Conservation (phyloP, 2,329 filamentous ascomycete genomes). For the Podosphaera xanthii region DNA sequence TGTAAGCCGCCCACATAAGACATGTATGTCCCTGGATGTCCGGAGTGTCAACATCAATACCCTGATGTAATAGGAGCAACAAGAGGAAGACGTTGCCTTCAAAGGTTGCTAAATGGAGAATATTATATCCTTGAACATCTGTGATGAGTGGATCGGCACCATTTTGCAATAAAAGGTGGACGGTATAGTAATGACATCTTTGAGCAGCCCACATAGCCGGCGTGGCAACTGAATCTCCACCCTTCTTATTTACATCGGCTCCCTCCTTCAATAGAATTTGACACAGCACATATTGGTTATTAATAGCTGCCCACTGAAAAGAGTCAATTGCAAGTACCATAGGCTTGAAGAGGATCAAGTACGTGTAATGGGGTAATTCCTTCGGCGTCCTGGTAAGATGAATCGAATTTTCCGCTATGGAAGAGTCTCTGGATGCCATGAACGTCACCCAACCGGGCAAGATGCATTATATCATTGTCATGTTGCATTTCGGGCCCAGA, state of each 20-base stretch:
- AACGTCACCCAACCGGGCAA: conserved; percentile 74
- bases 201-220: conserved; percentile 94
- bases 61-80: conserved; percentile 75
- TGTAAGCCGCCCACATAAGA: conserved; percentile 98
- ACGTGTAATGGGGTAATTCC: conserved; percentile 93
- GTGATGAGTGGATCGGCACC: conserved; percentile 83
- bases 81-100: conserved; percentile 87
- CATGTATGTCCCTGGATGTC: conserved; percentile 82
- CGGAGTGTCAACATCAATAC: conserved; percentile 77
- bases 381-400: conserved; percentile 68
- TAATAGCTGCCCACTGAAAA: conserved; percentile 85
- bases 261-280: conserved; percentile 63
- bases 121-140: conserved; percentile 93
- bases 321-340: background rate
- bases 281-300: conserved; percentile 95
- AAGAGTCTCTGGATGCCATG: conserved; percentile 74
- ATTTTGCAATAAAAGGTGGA: conserved; percentile 73
- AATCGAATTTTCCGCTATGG: conserved; percentile 57
- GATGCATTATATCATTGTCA: conserved; percentile 82
- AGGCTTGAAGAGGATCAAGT: conserved; percentile 17
- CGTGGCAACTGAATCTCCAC: conserved; percentile 84
- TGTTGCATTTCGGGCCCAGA: conserved; percentile 9
- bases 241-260: conserved; percentile 83
- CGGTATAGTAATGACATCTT: conserved; percentile 86
- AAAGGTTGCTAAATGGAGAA: conserved; percentile 87